Conservation (phyloP, 2,329 filamentous ascomycete genomes). For the Cladosporium sp. region DNA sequence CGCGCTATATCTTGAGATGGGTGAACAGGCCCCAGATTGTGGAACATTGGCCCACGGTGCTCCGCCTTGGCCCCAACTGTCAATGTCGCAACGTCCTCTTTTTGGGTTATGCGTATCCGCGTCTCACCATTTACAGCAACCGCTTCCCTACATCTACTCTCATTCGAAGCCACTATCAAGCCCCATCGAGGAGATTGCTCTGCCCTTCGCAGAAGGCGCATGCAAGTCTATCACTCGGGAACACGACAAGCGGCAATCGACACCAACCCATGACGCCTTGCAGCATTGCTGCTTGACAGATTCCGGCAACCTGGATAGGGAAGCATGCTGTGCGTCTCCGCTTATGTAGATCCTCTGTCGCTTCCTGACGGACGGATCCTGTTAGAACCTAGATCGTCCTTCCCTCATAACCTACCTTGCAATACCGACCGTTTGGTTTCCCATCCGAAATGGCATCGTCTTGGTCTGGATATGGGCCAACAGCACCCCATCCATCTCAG, state of each 20-base stretch:
- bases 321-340: conserved; percentile 27
- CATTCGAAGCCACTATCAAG: neutral
- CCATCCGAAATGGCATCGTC: conserved; percentile 23
- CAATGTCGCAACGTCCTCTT: neutral
- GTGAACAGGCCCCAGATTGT: conserved; percentile 2
- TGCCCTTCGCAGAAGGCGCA: neutral
- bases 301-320: conserved; percentile 25
- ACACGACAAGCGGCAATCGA: neutral
- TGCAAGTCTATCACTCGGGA: conserved; percentile 9
- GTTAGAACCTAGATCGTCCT: conserved; percentile 9
- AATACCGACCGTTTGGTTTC: conserved; percentile 6
- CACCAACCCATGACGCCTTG: conserved; percentile 5
- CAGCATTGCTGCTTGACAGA: conserved; percentile 12
- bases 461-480: conserved; percentile 26
- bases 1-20: conserved; percentile 9
- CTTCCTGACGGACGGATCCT: conserved; percentile 14
- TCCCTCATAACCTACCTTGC: neutral
- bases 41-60: conserved; percentile 8
- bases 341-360: conserved; percentile 25
- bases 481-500: conserved; percentile 20
- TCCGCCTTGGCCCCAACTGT: conserved; percentile 6
- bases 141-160: conserved; percentile 6
- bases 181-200: neutral
- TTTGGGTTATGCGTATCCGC: neutral
- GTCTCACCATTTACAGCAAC: conserved; percentile 9